Base-by-base conservation (phyloP, 805 yeast species). In the Dipodascopsis tothii region DNA sequence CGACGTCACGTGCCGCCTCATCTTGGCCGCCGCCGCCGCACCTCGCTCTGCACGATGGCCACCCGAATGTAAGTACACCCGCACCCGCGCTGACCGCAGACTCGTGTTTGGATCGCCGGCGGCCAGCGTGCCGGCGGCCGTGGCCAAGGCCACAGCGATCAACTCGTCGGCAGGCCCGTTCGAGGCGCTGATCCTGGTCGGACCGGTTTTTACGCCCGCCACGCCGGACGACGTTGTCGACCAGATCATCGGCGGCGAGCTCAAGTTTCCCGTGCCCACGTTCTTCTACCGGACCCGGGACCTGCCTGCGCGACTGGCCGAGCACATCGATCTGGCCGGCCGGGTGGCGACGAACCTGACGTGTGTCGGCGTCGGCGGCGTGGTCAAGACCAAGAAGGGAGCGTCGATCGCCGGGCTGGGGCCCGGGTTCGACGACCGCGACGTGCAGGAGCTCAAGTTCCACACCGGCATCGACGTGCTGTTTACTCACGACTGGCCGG, bases 401-500 rank as follows among this genome's bases (percentile, higher is more conserved):
- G 46, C 44, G 22, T 41, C 25, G 23, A 40, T 51, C 7, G 45
- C 49, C 3, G 41, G 35, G 2, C 39, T 32, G 1, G 45, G 53
- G 19, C 37, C 45, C 18, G 40, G 22, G 11, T 20, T 39, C n/a
- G 46, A 45, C 27, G 32, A 23, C 11, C 44, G 41, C 35, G 49
- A 44, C 5, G 36, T 46, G 6, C 52, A 51, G 37, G 44, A 41
- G 27, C 39, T 46, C 18, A 43, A 40, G 21, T 23, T 39, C 5
- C 44, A 39, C 21, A 45, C 40, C 27, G 39, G 27, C 16, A 43
- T 50, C 22, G 59, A 55, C 41, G 48, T 57, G 7, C 32, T 54
- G 11, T 27, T 56, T 5, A 38, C 56, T 4, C 40, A 40, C 14
- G 39, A 44, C 18, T 56, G 59, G 59, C 57, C 58, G 4, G 35